Evolutionary conservation across 148 eudicot species (phyloP).

Genomic region (Nyssa sinensis): DNA sequence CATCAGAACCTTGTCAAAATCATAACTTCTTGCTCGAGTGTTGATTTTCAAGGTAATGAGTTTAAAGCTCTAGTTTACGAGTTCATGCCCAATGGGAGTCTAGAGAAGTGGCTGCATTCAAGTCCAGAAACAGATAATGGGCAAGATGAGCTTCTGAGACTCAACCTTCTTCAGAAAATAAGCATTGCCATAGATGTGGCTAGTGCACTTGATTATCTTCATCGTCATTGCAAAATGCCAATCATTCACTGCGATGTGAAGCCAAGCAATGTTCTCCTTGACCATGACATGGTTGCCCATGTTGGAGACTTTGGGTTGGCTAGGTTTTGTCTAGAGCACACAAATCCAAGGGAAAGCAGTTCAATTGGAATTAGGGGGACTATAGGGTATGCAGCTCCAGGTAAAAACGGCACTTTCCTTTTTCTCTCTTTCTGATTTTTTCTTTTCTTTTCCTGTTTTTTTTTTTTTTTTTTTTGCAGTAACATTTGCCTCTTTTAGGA

Average conservation of each 20-base stretch:
- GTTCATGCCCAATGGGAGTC: constrained; percentile 19
- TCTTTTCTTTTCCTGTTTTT: no score
- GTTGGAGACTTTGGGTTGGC: constrained; percentile 40
- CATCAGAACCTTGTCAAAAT: constrained; percentile 20
- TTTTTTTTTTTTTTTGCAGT: background rate
- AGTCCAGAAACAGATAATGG: background rate
- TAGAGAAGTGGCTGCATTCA: constrained; percentile 21
- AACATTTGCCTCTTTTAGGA: background rate
- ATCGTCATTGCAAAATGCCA: constrained; percentile 21
- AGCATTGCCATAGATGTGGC: constrained; percentile 37
- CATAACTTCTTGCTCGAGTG: constrained; percentile 13
- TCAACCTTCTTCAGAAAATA: constrained; percentile 3
- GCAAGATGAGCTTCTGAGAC: background rate
- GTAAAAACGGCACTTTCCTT: no score
- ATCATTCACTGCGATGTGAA: constrained; percentile 37
- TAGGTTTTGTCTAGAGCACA: constrained; percentile 15
- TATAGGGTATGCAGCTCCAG: constrained; percentile 38
- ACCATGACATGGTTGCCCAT: constrained; percentile 32
- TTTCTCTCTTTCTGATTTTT: no score
- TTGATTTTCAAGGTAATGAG: constrained; percentile 17
- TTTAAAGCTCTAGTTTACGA: constrained; percentile 24
- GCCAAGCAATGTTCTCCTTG: constrained; percentile 36
- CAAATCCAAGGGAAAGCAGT: constrained; percentile 15
- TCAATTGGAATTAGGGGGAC: constrained; percentile 31
- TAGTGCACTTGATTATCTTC: constrained; percentile 38